phyloP scores from a whole-genome alignment of 768 basidiomycete species.

The Lentinula guzmanii region DNA sequence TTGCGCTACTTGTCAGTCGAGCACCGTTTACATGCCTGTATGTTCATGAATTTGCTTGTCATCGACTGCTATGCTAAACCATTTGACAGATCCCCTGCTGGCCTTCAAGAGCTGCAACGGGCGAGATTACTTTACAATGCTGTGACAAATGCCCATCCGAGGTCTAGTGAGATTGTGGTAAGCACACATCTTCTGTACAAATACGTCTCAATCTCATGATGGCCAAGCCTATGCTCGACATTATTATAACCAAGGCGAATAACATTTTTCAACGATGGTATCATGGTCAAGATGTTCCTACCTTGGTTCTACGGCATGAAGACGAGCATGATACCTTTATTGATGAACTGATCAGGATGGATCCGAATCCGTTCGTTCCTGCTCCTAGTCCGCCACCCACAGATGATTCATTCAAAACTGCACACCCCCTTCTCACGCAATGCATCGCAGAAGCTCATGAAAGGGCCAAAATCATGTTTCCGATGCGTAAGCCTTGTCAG shows the following conservation, averaged over 20 bases:
- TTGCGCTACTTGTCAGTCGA: conserved; percentile 51
- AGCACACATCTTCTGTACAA: conserved; percentile 13
- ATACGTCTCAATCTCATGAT: not conserved
- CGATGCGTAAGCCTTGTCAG: conserved; percentile 36
- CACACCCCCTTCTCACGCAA: conserved; percentile 37
- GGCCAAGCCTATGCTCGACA: conserved; percentile 38
- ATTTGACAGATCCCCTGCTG: conserved; percentile 38
- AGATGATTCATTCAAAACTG: conserved; percentile 32
- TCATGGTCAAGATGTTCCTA: conserved; percentile 36
- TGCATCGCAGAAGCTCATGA: conserved; percentile 44
- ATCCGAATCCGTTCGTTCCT: conserved; percentile 12
- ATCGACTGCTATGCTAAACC: not conserved
- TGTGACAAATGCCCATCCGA: conserved; percentile 38
- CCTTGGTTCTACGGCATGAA: conserved; percentile 34
- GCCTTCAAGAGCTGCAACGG: conserved; percentile 54
- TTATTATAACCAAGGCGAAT: conserved; percentile 46
- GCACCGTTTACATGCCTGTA: conserved; percentile 58
- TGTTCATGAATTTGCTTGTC: not conserved
- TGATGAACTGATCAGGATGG: conserved; percentile 9
- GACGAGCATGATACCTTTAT: conserved; percentile 15
- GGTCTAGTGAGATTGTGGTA: conserved; percentile 40
- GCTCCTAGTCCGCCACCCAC: conserved; percentile 15
- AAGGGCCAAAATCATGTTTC: conserved; percentile 35
- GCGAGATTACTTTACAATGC: conserved; percentile 38
- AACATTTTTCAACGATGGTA: conserved; percentile 43